Percentiles rank a stretch among this genome's conserved stretches.
phyloP scores from a whole-genome alignment of 345 rosid species.

The Aethionema arabicum region DNA sequence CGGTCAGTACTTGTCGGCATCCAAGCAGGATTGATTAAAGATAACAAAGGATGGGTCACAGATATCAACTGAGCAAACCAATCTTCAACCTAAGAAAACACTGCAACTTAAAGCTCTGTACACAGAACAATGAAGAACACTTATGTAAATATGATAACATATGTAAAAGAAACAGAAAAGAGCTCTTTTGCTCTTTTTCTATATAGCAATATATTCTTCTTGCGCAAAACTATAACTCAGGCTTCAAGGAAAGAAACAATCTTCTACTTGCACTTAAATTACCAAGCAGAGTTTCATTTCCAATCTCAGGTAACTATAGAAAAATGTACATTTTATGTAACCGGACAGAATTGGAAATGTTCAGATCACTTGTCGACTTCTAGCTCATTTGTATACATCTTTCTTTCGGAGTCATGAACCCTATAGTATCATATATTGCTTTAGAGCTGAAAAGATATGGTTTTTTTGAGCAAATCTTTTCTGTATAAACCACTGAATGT shows the following conservation, averaged over 20 bases:
- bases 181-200: slow-evolving; percentile 13
- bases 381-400: slow-evolving; percentile 4
- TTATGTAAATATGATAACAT: background rate
- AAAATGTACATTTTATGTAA: slow-evolving; percentile 20
- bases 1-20: slow-evolving; percentile 62
- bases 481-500: too few species aligned
- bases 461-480: slow-evolving; percentile 2
- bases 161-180: slow-evolving; percentile 1
- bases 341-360: slow-evolving; percentile 12
- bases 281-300: slow-evolving; percentile 20
- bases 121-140: slow-evolving; percentile 13
- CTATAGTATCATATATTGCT: background rate
- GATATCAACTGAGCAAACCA: slow-evolving; percentile 39
- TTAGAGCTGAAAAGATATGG: background rate
- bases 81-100: slow-evolving; percentile 4
- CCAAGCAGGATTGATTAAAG: slow-evolving; percentile 66
- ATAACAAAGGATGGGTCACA: slow-evolving; percentile 67
- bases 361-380: slow-evolving; percentile 14
- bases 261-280: slow-evolving; percentile 11
- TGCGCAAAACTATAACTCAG: slow-evolving; percentile 14
- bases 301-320: slow-evolving; percentile 17
- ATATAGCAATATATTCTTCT: slow-evolving; percentile 7
- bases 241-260: background rate
- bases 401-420: background rate
- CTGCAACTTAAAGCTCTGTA: slow-evolving; percentile 17